Evolutionary conservation across 1,284 basidiomycete species (phyloP).

Genomic region (Pyrrhoderma noxium): DNA sequence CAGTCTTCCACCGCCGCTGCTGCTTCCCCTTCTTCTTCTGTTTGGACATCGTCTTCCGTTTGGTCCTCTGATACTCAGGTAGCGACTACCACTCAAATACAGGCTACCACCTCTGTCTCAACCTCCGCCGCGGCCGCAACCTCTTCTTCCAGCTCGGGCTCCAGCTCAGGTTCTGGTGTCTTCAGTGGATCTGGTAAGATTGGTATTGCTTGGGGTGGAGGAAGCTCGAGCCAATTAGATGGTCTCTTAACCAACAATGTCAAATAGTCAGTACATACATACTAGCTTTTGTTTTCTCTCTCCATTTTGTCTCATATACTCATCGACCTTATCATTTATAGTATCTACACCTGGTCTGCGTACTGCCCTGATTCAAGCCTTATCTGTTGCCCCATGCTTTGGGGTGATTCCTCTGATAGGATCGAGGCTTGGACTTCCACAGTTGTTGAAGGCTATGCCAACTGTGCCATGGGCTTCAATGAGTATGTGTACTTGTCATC

Average conservation of each 20-base stretch:
- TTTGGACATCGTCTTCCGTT: slow-evolving; percentile 7
- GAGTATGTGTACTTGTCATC: slow-evolving; percentile 41
- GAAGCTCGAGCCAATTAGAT: slow-evolving; percentile 30
- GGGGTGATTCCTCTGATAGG: slow-evolving; percentile 46
- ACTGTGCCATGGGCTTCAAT: slow-evolving; percentile 57
- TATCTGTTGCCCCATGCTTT: slow-evolving; percentile 59
- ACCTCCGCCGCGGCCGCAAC: slow-evolving; percentile 7
- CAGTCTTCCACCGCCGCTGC: slow-evolving; percentile 18
- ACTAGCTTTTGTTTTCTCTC: background rate
- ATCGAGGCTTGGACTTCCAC: slow-evolving; percentile 34
- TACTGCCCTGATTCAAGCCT: slow-evolving; percentile 38
- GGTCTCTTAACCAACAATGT: slow-evolving; percentile 34
- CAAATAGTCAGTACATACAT: slow-evolving; percentile 27
- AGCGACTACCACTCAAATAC: no score
- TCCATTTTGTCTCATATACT: no score
- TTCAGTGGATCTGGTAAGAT: slow-evolving; percentile 37
- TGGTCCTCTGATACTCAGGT: background rate
- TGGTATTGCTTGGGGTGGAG: slow-evolving; percentile 60
- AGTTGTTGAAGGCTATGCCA: slow-evolving; percentile 44
- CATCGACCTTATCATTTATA: slow-evolving; percentile 23
- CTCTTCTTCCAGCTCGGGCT: background rate
- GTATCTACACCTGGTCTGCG: slow-evolving; percentile 55
- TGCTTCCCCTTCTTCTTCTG: background rate
- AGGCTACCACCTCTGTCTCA: slow-evolving; percentile 3
- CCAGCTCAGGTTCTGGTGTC: background rate